A percentile compares a stretch with the other conserved stretches of the same genome.
These are phyloP conservation scores for Cajanus cajan DNA, from an alignment of 306 rosid species.

Conservation along the genomic window DNA sequence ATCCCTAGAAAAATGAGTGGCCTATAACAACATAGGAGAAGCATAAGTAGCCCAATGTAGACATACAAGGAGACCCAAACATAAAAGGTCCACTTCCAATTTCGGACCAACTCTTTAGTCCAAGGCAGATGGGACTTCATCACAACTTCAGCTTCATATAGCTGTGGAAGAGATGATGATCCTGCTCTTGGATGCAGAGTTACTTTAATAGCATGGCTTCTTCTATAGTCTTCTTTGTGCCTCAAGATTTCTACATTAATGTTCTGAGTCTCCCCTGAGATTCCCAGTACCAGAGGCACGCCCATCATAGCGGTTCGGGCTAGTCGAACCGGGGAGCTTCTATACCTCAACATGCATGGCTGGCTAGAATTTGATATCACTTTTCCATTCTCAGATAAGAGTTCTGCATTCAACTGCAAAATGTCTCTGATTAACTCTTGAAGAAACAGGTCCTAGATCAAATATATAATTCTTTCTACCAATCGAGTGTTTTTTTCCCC, in stretches of 20 bases:
- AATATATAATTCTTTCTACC: not conserved
- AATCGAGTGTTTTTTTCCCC: not conserved
- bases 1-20: constrained; percentile 35
- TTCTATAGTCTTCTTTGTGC: constrained; percentile 61
- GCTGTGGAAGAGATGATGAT: constrained; percentile 55
- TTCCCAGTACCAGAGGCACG: constrained; percentile 66
- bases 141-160: constrained; percentile 65
- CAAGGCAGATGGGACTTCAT: constrained; percentile 63
- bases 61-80: constrained; percentile 66
- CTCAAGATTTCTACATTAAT: constrained; percentile 41
- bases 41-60: constrained; percentile 46
- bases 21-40: constrained; percentile 45
- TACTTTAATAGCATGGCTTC: constrained; percentile 56
- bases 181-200: constrained; percentile 70
- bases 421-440: not conserved
- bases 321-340: constrained; percentile 67
- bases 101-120: constrained; percentile 52
- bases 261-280: constrained; percentile 63
- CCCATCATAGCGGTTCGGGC: constrained; percentile 58
- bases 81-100: constrained; percentile 84
- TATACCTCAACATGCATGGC: constrained; percentile 73
- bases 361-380: constrained; percentile 61
- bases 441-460: not conserved
- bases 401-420: constrained; percentile 64
- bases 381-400: constrained; percentile 52